phyloP scores from a whole-genome alignment of 306 rosid species.

The Styphnolobium japonicum region DNA sequence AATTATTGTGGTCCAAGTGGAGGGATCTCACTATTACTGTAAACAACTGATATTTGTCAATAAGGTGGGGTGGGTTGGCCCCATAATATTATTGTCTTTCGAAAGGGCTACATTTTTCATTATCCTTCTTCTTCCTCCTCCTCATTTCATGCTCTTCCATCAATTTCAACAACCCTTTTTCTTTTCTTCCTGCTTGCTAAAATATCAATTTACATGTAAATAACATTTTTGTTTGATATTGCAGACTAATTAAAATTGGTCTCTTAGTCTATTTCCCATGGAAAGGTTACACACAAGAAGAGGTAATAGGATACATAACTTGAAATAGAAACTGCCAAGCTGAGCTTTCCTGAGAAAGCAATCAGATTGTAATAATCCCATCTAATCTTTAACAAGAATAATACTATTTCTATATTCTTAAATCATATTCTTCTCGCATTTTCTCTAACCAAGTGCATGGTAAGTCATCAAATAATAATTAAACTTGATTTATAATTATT shows the following conservation, averaged over 20 bases:
- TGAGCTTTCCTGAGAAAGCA: not conserved
- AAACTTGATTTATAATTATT: not conserved
- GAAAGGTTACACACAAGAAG: not conserved
- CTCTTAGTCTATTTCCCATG: not conserved
- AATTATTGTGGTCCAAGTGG: constrained; percentile 29
- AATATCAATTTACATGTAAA: not conserved
- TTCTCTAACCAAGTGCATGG: too few relatives aligned
- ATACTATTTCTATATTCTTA: not conserved
- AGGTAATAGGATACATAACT: not conserved
- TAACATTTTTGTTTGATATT: not conserved
- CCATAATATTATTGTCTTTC: constrained; percentile 37
- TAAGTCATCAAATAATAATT: not conserved
- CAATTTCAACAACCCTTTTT: constrained; percentile 27
- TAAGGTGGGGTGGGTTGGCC: constrained; percentile 36
- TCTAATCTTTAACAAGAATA: not conserved
- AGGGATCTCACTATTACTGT: constrained; percentile 25
- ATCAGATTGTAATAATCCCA: not conserved
- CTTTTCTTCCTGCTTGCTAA: not conserved
- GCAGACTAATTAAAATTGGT: not conserved
- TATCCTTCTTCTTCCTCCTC: constrained; percentile 10
- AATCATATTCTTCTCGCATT: not conserved
- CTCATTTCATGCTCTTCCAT: constrained; percentile 18
- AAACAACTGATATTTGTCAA: constrained; percentile 33
- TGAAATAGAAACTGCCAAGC: not conserved
- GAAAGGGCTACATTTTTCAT: constrained; percentile 28